Percentiles rank a stretch among this genome's conserved stretches.
Conservation (phyloP, 2,329 filamentous ascomycete genomes). For the Dactylellina parvicollis region DNA sequence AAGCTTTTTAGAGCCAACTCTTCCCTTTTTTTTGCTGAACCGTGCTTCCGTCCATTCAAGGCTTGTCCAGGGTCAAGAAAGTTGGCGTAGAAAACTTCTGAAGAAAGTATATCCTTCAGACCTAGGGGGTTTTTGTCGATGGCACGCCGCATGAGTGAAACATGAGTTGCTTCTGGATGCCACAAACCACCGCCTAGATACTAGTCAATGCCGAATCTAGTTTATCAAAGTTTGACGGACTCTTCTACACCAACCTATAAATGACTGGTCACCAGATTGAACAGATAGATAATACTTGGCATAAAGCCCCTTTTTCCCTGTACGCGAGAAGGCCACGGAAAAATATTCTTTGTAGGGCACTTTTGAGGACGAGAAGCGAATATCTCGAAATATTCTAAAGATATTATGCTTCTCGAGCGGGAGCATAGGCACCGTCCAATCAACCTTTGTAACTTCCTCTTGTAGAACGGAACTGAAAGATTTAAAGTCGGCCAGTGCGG, state of each 20-base stretch:
- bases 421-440: conserved; percentile 85
- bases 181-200: conserved; percentile 77
- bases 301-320: conserved; percentile 85
- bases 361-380: conserved; percentile 69
- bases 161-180: conserved; percentile 75
- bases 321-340: conserved; percentile 71
- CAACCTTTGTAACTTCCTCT: conserved; percentile 73
- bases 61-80: conserved; percentile 66
- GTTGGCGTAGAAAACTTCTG: conserved; percentile 69
- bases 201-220: conserved; percentile 1
- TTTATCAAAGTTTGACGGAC: neutral
- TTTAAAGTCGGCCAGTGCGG: conserved; percentile 81
- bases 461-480: conserved; percentile 79
- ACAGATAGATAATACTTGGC: conserved; percentile 89
- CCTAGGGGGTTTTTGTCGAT: conserved; percentile 77
- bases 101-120: conserved; percentile 74
- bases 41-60: conserved; percentile 58
- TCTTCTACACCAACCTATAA: conserved; percentile 69
- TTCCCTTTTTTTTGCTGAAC: conserved; percentile 65
- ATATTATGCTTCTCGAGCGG: conserved; percentile 81
- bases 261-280: conserved; percentile 73
- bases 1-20: conserved; percentile 76
- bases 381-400: conserved; percentile 87
- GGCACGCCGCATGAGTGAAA: conserved; percentile 74
- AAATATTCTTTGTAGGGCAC: conserved; percentile 50